These are phyloP conservation scores for Paracorniculantispora psalliotae DNA, from an alignment of 2,329 filamentous ascomycete genomes.

Conservation along the genomic window DNA sequence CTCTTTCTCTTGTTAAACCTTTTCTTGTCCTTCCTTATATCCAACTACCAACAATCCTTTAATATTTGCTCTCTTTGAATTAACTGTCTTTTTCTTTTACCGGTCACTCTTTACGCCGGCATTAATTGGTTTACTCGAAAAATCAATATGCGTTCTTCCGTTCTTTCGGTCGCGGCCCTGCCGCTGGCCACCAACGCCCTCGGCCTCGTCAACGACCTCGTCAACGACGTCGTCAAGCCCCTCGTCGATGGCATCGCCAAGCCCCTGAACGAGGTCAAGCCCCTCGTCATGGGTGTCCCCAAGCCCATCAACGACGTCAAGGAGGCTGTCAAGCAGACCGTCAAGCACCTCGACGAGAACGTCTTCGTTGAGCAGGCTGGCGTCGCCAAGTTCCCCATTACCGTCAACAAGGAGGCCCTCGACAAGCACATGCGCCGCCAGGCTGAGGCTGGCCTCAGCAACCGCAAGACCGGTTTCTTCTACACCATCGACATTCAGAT, in stretches of 20 bases:
- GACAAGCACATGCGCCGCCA: constrained; percentile 27
- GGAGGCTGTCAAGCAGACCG: not conserved
- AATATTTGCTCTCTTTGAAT: constrained; percentile 11
- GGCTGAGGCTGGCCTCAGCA: constrained; percentile 20
- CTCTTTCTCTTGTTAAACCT: constrained; percentile 1
- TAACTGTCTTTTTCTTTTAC: constrained; percentile 10
- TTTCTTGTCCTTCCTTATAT: constrained; percentile 9
- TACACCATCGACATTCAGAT: constrained; percentile 35
- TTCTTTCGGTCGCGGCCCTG: constrained; percentile 25
- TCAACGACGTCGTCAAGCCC: too few species aligned
- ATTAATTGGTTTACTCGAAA: not conserved
- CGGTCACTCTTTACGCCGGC: constrained; percentile 25
- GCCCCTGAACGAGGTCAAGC: constrained; percentile 10
- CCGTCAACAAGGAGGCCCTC: constrained; percentile 23
- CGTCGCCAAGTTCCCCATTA: constrained; percentile 27
- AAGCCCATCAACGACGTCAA: not conserved
- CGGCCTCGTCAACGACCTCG: constrained; percentile 17
- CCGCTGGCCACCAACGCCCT: constrained; percentile 23
- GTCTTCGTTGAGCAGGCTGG: constrained; percentile 16
- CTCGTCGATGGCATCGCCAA: constrained; percentile 15
- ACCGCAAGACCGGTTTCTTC: constrained; percentile 28
- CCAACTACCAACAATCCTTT: constrained; percentile 14
- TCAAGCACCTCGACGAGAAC: constrained; percentile 18
- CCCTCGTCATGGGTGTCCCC: too few species aligned
- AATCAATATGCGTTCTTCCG: constrained; percentile 26